phyloP scores from a whole-genome alignment of 768 basidiomycete genomes.

The Trametes elegans region DNA sequence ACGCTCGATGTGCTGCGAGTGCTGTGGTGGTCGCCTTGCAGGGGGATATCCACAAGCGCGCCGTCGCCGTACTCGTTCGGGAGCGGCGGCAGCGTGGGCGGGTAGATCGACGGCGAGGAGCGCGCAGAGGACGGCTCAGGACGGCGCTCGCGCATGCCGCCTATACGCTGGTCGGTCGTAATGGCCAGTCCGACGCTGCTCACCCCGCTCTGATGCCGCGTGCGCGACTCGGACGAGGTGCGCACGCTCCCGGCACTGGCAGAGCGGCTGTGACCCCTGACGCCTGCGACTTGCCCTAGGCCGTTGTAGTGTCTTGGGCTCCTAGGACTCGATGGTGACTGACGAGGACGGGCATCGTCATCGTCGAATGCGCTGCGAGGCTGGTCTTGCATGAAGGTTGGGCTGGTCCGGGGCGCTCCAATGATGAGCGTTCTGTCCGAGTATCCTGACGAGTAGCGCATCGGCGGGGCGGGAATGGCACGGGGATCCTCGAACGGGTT shows the following conservation, averaged over 20 bases:
- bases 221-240: neutral
- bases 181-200: constrained; percentile 14
- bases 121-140: constrained; percentile 8
- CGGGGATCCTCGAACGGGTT: constrained; percentile 39
- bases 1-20: neutral
- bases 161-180: constrained; percentile 9
- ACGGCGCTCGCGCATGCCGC: neutral
- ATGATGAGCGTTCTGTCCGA: constrained; percentile 12
- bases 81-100: constrained; percentile 9
- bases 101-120: constrained; percentile 19
- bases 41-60: constrained; percentile 11
- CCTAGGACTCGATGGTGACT: neutral
- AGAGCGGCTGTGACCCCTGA: constrained; percentile 7
- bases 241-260: neutral
- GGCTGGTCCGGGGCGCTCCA: neutral
- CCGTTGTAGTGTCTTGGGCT: constrained; percentile 1
- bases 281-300: constrained; percentile 12
- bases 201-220: constrained; percentile 5
- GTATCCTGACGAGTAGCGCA: constrained; percentile 19
- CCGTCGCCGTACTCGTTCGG: neutral
- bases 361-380: constrained; percentile 13
- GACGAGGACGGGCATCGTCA: too few species aligned
- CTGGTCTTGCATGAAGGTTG: neutral
- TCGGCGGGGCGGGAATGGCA: constrained; percentile 20
- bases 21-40: neutral